These are phyloP conservation scores for Zymoseptoria passerinii DNA, from an alignment of 2,329 filamentous ascomycete species.

Conservation along the genomic window DNA sequence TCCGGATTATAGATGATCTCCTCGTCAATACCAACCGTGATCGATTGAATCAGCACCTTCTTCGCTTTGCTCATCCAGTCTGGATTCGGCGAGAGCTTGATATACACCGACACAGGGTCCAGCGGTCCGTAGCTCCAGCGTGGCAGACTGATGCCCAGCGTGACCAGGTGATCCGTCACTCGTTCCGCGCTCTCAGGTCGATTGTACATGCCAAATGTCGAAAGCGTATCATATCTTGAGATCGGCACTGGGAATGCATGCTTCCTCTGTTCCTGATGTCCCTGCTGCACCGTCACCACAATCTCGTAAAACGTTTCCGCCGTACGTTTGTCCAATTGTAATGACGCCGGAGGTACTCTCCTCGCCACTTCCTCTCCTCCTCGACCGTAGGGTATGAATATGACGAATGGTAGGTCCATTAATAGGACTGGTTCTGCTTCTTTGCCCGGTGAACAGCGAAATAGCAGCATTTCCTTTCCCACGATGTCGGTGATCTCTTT, in stretches of 20 bases:
- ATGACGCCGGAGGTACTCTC: conserved; percentile 81
- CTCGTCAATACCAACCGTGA: conserved; percentile 89
- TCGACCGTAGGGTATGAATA: conserved; percentile 92
- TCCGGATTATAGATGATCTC: conserved; percentile 99
- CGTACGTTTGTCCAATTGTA: conserved; percentile 85
- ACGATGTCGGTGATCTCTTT: conserved; percentile 89
- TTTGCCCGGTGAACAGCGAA: conserved; percentile 72
- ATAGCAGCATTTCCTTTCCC: conserved; percentile 89
- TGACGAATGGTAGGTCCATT: conserved; percentile 95
- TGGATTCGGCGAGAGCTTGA: conserved; percentile 84
- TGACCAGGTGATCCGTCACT: conserved; percentile 83
- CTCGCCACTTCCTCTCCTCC: conserved; percentile 84
- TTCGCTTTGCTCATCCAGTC: conserved; percentile 87
- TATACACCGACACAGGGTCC: conserved; percentile 91
- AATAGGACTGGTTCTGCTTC: conserved; percentile 82
- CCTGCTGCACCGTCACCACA: conserved; percentile 90
- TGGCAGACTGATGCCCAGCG: conserved; percentile 81
- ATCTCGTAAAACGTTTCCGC: conserved; percentile 96
- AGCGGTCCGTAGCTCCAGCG: conserved; percentile 94
- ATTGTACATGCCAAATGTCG: conserved; percentile 99
- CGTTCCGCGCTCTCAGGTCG: conserved; percentile 80
- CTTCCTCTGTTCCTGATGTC: conserved; percentile 76
- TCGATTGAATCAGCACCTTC: conserved; percentile 86
- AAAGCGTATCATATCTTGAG: conserved; percentile 88
- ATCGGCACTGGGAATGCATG: conserved; percentile 87